phyloP scores from a whole-genome alignment of 2,329 filamentous ascomycete genomes.

The Monilinia fructigena region DNA sequence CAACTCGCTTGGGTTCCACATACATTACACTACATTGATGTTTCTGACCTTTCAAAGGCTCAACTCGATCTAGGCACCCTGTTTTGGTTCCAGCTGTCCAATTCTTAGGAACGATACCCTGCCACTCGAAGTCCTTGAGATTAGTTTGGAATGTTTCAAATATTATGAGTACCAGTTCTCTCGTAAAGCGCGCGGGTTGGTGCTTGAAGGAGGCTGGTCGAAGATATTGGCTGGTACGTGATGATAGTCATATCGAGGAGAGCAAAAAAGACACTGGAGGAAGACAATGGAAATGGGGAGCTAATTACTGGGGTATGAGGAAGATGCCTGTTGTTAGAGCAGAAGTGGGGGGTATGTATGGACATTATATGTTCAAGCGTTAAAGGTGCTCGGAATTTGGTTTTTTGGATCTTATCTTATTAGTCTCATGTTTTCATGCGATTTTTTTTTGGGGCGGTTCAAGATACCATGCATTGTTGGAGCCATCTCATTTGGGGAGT shows the following conservation, averaged over 20 bases:
- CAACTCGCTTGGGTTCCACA: constrained; percentile 52
- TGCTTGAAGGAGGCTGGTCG: constrained; percentile 64
- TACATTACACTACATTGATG: constrained; percentile 71
- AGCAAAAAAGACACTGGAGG: constrained; percentile 52
- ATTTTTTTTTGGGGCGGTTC: background rate
- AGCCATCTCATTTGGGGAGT: background rate
- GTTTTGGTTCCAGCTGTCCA: constrained; percentile 51
- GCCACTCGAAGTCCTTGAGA: constrained; percentile 74
- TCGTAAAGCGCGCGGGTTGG: constrained; percentile 57
- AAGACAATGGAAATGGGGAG: constrained; percentile 79
- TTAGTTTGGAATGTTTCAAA: constrained; percentile 67
- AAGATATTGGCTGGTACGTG: constrained; percentile 63
- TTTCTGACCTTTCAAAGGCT: constrained; percentile 66
- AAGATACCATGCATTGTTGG: constrained; percentile 12
- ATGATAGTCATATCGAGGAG: constrained; percentile 33
- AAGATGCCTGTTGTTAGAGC: constrained; percentile 58
- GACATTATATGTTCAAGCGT: constrained; percentile 57
- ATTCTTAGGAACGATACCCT: constrained; percentile 60
- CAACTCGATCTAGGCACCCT: constrained; percentile 57
- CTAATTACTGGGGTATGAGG: constrained; percentile 79
- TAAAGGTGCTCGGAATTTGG: constrained; percentile 15
- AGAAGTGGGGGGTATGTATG: constrained; percentile 58
- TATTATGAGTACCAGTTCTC: constrained; percentile 55
- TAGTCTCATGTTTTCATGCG: background rate
- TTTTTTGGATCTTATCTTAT: background rate